Evolutionary conservation across 306 rosid genomes (phyloP).

Genomic region (Vigna trinervia): DNA sequence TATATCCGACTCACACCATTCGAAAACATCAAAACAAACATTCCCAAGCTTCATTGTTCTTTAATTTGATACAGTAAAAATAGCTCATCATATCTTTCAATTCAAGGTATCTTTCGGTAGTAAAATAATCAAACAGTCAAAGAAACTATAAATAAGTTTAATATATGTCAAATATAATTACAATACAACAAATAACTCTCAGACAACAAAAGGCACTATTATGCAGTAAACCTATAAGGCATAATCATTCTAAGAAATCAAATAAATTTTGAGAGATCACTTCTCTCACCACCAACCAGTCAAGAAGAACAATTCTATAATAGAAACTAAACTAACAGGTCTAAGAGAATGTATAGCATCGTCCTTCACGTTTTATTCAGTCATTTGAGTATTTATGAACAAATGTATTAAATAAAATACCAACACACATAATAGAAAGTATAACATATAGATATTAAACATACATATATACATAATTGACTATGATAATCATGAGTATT

Average conservation of each 20-base stretch:
- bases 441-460: constrained; percentile 1
- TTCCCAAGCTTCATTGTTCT: background rate
- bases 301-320: background rate
- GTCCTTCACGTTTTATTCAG: background rate
- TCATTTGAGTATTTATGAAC: background rate
- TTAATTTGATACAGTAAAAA: background rate
- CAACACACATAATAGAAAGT: background rate
- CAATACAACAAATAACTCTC: background rate
- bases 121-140: constrained; percentile 31
- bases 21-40: background rate
- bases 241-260: background rate
- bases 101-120: constrained; percentile 20
- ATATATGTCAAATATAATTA: background rate
- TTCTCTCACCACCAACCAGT: constrained; percentile 2
- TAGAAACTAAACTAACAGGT: background rate
- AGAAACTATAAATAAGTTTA: constrained; percentile 5
- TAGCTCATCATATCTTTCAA: background rate
- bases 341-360: background rate
- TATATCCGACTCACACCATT: constrained; percentile 10
- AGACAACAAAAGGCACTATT: background rate
- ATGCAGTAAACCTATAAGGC: constrained; percentile 1
- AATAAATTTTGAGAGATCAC: background rate
- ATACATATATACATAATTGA: constrained; percentile 7
- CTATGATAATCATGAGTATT: background rate
- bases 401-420: background rate